Percentiles rank a stretch among this genome's conserved stretches.
These are phyloP conservation scores for Boeremia lycopersici DNA, from an alignment of 2,329 filamentous ascomycete species.

Conservation along the genomic window DNA sequence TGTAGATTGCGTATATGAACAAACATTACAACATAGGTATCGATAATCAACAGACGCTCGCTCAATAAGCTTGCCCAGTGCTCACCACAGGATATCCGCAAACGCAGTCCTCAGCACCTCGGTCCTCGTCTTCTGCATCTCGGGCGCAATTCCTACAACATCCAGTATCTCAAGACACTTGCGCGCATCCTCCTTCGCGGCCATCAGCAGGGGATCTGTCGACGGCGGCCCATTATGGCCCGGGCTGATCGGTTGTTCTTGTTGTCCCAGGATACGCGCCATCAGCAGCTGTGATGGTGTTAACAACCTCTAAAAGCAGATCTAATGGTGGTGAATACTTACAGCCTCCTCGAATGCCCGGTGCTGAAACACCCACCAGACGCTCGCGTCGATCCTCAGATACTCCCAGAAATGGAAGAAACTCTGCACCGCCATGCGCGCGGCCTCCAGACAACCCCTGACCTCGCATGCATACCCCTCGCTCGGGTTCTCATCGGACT, in stretches of 20 bases:
- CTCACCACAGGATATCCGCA: conserved; percentile 47
- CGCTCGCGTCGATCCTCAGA: conserved; percentile 72
- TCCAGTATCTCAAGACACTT: conserved; percentile 56
- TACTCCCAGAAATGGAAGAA: conserved; percentile 76
- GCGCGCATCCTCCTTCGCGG: conserved; percentile 52
- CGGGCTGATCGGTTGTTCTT: conserved; percentile 41
- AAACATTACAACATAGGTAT: neutral
- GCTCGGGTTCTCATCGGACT: conserved; percentile 70
- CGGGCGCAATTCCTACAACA: conserved; percentile 50
- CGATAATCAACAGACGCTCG: neutral
- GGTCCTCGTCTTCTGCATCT: conserved; percentile 57
- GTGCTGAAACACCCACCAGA: conserved; percentile 88
- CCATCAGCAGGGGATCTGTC: conserved; percentile 42
- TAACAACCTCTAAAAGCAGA: neutral
- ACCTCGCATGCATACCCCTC: conserved; percentile 62
- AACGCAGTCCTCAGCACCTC: conserved; percentile 54
- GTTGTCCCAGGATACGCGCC: conserved; percentile 46
- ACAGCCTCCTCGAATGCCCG: conserved; percentile 78
- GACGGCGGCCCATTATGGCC: conserved; percentile 33
- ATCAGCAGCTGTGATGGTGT: conserved; percentile 42
- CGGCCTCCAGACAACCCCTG: conserved; percentile 73
- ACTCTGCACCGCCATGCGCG: conserved; percentile 73
- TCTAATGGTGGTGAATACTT: conserved; percentile 52
- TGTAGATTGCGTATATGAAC: neutral
- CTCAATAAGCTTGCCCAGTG: neutral